Evolutionary conservation across 495 filamentous ascomycete species (phyloP).

Genomic region (Xylona heveae): DNA sequence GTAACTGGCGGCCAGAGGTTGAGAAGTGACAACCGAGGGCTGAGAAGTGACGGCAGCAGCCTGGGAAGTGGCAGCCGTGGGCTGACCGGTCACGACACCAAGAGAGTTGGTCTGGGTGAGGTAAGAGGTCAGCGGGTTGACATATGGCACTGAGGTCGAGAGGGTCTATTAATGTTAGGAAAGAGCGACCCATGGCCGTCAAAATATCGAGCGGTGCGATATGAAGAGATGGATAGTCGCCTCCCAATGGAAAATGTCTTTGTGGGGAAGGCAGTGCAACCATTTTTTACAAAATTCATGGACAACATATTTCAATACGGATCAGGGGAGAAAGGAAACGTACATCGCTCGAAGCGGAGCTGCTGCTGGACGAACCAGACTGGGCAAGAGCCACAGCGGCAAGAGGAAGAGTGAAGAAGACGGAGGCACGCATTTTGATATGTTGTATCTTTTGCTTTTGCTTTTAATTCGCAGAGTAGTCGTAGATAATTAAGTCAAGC

Average conservation of each 20-base stretch:
- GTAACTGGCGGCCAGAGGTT: constrained; percentile 22
- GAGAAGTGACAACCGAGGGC: constrained; percentile 18
- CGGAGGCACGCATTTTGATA: not conserved
- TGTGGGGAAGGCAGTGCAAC: too few relatives aligned
- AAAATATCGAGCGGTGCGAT: too few relatives aligned
- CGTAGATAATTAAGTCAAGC: too few relatives aligned
- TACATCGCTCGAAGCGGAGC: not conserved
- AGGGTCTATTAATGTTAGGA: too few relatives aligned
- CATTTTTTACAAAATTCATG: too few relatives aligned
- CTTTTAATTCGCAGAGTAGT: too few relatives aligned
- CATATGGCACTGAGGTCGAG: not conserved
- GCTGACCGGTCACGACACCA: constrained; percentile 30
- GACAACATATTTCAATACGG: not conserved
- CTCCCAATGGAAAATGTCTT: too few relatives aligned
- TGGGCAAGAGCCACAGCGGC: not conserved
- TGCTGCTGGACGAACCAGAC: too few relatives aligned
- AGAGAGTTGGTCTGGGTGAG: constrained; percentile 30
- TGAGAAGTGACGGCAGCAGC: constrained; percentile 17
- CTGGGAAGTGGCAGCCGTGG: constrained; percentile 11
- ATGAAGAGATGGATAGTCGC: too few relatives aligned
- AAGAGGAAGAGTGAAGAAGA: not conserved
- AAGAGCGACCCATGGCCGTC: too few relatives aligned
- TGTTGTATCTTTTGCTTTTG: too few relatives aligned
- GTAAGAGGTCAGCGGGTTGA: constrained; percentile 22
- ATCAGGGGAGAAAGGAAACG: not conserved